Base-by-base conservation (phyloP, 164 flowering plant species). In the Aristolochia contorta region DNA sequence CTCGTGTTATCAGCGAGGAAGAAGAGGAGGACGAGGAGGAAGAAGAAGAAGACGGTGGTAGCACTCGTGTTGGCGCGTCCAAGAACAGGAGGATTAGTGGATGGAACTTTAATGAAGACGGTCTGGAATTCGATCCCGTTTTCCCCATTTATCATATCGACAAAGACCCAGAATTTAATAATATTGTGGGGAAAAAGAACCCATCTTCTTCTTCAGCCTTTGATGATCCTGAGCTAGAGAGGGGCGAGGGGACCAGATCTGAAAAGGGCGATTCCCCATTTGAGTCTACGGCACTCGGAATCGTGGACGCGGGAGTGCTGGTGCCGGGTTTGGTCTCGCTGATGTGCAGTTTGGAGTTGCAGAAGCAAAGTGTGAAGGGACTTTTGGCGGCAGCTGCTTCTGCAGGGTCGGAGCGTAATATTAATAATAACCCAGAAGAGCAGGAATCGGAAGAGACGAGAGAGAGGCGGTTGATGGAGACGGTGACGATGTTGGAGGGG, bases 81-180 rank as follows among this genome's bases (percentile, higher is more conserved):
- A 86, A 82, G 59, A 67, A 73, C 4, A 77, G 96, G 57, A 87
- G 96, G 75, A 84, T 89, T 9, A 87, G 95, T 65, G 95, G 96
- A 50, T 89, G 96, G 98, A 87, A 85, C 48, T 87, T 91, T 63
- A 81, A 85, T 45, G 81, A 81, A 58, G 79, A 85, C 4, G 85
- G 66, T 2, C 76, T 82, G 3, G 71, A 85, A 58, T 52, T 91
- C 6, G 82, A 77, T 16, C 95, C 93, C 7, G 81, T 85, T 20
- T 84, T 81, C 59, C 92, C 87, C 6, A 50, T 10, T 10, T 24
- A 12, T 16, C 45, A 20, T 18, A 43, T 43, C 6, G 69, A 72
- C 33, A 63, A 58, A 3, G 72, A 73, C 43, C 47, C 47, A 33
- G 22, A 47, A 47, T 51, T 66, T n/a, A n/a, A n/a, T n/a, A n/a